Percentiles rank a stretch among this genome's conserved stretches.
phyloP scores from a whole-genome alignment of 345 rosid genomes.

The Corchorus capsularis region DNA sequence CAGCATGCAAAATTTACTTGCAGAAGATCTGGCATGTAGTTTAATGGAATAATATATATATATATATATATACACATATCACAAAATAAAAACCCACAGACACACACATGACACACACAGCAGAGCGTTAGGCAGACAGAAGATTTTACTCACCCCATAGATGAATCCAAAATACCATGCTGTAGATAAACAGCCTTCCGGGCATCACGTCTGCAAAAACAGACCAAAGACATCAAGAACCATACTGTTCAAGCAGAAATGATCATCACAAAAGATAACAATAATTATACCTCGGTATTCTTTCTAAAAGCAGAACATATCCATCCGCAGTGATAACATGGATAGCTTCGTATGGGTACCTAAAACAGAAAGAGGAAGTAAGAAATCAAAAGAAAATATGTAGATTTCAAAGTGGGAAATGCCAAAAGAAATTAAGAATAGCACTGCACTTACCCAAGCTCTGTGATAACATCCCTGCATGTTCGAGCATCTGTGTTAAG shows the following conservation, averaged over 20 bases:
- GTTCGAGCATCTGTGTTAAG: constrained; percentile 94
- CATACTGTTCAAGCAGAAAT: constrained; percentile 20
- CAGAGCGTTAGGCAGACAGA: background rate
- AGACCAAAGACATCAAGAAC: constrained; percentile 30
- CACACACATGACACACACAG: background rate
- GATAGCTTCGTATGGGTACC: constrained; percentile 96
- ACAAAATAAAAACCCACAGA: too few relatives aligned
- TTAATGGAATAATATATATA: background rate
- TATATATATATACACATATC: too few relatives aligned
- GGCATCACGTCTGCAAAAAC: constrained; percentile 77
- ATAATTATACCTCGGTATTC: constrained; percentile 79
- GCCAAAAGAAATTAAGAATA: constrained; percentile 1
- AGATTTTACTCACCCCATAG: constrained; percentile 77
- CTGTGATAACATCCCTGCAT: constrained; percentile 93
- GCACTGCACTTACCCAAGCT: constrained; percentile 71
- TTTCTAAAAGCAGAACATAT: constrained; percentile 90
- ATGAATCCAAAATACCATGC: constrained; percentile 93
- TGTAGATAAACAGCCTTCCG: constrained; percentile 86
- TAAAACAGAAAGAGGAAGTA: constrained; percentile 30
- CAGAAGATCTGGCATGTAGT: background rate
- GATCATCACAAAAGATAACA: constrained; percentile 21
- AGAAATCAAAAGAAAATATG: constrained; percentile 6
- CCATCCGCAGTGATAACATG: constrained; percentile 90
- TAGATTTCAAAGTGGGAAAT: background rate
- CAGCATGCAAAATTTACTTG: background rate